These are phyloP conservation scores for Xylaria sp. DNA, from an alignment of 2,329 filamentous ascomycete genomes.

Conservation along the genomic window DNA sequence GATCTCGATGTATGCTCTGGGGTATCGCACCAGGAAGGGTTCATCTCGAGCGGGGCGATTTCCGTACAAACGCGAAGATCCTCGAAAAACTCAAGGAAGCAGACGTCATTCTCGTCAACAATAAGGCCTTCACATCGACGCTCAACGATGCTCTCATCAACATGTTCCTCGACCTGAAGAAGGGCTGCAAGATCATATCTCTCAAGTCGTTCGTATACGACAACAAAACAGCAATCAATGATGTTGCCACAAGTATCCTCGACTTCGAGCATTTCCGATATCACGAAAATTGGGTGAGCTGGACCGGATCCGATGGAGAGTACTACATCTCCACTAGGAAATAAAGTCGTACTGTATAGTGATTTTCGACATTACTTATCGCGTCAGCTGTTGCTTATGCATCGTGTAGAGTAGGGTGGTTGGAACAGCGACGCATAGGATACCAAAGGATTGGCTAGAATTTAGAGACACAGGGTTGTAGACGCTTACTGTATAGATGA, in stretches of 20 bases:
- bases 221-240: conserved; percentile 78
- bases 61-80: conserved; percentile 77
- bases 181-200: conserved; percentile 88
- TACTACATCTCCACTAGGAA: conserved; percentile 92
- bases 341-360: conserved; percentile 40
- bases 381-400: conserved; percentile 33
- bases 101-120: conserved; percentile 97
- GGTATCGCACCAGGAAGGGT: conserved; percentile 82
- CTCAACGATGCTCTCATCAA: conserved; percentile 86
- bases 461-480: conserved; percentile 30
- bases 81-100: conserved; percentile 80
- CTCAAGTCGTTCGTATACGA: conserved; percentile 90
- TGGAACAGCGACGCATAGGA: conserved; percentile 29
- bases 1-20: conserved; percentile 87
- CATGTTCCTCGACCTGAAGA: conserved; percentile 93
- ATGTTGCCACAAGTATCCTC: conserved; percentile 81
- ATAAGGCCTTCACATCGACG: conserved; percentile 91
- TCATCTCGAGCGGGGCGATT: conserved; percentile 84
- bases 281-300: conserved; percentile 83
- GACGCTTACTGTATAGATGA: conserved; percentile 46
- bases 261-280: conserved; percentile 74
- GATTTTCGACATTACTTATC: conserved; percentile 11
- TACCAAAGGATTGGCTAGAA: conserved; percentile 36
- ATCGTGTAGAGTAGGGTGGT: conserved; percentile 26
- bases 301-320: conserved; percentile 83